Percentiles rank a stretch among this genome's conserved stretches.
phyloP scores from a whole-genome alignment of 768 basidiomycete genomes.

The Udeniomyces megalosporus region DNA sequence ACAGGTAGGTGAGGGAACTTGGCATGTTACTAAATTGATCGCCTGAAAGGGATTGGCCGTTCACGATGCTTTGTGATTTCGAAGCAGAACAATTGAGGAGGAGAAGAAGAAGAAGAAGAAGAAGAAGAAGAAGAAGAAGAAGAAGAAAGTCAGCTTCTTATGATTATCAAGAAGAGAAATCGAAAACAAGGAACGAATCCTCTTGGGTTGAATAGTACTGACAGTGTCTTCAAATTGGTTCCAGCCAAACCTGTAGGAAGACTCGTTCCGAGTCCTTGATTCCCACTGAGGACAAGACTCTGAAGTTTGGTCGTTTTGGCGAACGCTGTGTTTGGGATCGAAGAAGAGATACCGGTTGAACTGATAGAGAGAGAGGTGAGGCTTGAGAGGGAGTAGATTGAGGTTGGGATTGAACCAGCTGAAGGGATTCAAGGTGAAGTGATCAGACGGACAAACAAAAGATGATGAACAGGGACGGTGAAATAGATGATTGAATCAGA shows the following conservation, averaged over 20 bases:
- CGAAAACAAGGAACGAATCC: too few species aligned
- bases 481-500: background rate
- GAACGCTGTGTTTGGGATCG: slow-evolving; percentile 19
- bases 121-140: background rate
- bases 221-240: slow-evolving; percentile 22
- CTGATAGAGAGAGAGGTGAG: slow-evolving; percentile 26
- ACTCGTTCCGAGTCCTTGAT: slow-evolving; percentile 23
- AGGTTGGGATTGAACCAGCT: slow-evolving; percentile 26
- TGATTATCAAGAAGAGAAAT: too few species aligned
- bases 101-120: too few species aligned
- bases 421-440: background rate
- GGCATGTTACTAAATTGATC: slow-evolving; percentile 21
- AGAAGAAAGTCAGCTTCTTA: background rate
- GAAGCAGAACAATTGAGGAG: too few species aligned
- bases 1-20: background rate
- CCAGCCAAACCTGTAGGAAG: slow-evolving; percentile 22
- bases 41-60: slow-evolving; percentile 24
- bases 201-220: slow-evolving; percentile 12
- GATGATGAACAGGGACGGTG: background rate
- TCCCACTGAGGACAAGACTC: slow-evolving; percentile 25
- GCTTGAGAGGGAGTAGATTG: slow-evolving; percentile 19
- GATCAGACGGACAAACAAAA: background rate
- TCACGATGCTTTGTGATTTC: slow-evolving; percentile 28
- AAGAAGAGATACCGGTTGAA: slow-evolving; percentile 25
- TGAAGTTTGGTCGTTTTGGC: slow-evolving; percentile 17